Conservation (phyloP, 1,139 yeast genomes). For the Saccharomycopsis crataegensis region DNA sequence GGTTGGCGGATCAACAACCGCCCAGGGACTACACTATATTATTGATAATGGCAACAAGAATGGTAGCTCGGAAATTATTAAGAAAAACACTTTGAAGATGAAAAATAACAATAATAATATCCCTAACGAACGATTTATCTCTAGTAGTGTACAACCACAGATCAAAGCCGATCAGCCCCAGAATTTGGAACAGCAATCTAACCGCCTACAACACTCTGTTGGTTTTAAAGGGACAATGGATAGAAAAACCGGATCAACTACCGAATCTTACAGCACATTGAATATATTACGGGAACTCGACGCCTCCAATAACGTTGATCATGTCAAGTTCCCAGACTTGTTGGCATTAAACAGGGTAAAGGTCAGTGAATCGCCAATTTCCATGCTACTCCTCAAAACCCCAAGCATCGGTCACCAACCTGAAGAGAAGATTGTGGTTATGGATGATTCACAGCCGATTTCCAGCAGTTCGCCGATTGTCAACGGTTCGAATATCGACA, state of each 20-base stretch:
- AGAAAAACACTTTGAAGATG: too few relatives aligned
- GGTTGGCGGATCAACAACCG: background rate
- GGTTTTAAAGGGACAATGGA: too few relatives aligned
- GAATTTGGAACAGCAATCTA: too few relatives aligned
- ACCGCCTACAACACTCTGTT: too few relatives aligned
- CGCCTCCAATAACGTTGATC: background rate
- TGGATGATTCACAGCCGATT: conserved; percentile 4
- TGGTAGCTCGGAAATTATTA: too few relatives aligned
- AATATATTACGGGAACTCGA: too few relatives aligned
- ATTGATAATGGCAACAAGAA: background rate
- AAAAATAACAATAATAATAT: too few relatives aligned
- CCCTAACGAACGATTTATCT: too few relatives aligned
- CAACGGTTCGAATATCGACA: background rate
- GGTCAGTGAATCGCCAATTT: background rate
- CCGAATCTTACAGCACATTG: too few relatives aligned
- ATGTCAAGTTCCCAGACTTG: conserved; percentile 3
- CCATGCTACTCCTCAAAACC: conserved; percentile 4
- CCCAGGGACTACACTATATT: background rate
- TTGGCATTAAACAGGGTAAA: background rate
- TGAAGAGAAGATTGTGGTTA: background rate
- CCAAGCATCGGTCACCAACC: conserved; percentile 1
- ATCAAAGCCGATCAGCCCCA: too few relatives aligned
- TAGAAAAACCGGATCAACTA: too few relatives aligned
- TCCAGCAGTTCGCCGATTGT: background rate
- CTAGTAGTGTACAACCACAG: too few relatives aligned